These are phyloP conservation scores for Wallacemonas sp. DNA, from an alignment of 208 protist genomes.

Conservation along the genomic window DNA sequence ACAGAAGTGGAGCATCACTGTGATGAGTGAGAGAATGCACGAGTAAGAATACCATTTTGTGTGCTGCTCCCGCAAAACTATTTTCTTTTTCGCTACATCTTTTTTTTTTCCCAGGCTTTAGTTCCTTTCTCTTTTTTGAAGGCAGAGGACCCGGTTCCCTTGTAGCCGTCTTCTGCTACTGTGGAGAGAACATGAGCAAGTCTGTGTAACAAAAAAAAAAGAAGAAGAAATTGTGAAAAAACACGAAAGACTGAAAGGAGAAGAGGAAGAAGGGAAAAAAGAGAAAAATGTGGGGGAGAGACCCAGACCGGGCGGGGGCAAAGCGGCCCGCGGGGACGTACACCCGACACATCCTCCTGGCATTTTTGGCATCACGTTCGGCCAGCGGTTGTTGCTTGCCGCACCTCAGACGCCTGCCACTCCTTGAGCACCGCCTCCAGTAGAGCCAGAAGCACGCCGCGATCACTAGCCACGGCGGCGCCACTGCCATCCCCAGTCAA, in stretches of 20 bases:
- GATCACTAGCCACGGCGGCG: background rate
- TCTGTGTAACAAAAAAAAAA: slow-evolving; percentile 8
- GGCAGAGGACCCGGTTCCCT: background rate
- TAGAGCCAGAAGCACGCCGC: background rate
- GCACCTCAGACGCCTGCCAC: slow-evolving; percentile 9
- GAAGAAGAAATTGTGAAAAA: slow-evolving; percentile 20
- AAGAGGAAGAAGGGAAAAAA: slow-evolving; percentile 15
- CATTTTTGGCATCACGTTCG: no score
- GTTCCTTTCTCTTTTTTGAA: slow-evolving; percentile 10
- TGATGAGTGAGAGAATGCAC: no score
- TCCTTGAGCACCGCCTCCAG: slow-evolving; percentile 9
- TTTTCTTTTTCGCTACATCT: background rate
- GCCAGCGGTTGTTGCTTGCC: no score
- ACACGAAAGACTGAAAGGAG: background rate
- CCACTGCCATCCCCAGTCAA: background rate
- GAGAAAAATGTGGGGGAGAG: background rate
- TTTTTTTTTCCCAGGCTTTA: background rate
- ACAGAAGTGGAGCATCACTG: background rate
- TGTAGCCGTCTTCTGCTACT: background rate
- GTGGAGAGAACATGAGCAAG: background rate
- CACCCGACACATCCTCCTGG: no score
- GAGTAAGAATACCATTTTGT: no score
- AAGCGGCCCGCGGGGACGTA: no score
- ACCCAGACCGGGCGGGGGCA: background rate
- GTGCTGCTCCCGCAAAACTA: background rate